Conservation (phyloP, 1,284 basidiomycete species). For the Rhodotorula sp. region DNA sequence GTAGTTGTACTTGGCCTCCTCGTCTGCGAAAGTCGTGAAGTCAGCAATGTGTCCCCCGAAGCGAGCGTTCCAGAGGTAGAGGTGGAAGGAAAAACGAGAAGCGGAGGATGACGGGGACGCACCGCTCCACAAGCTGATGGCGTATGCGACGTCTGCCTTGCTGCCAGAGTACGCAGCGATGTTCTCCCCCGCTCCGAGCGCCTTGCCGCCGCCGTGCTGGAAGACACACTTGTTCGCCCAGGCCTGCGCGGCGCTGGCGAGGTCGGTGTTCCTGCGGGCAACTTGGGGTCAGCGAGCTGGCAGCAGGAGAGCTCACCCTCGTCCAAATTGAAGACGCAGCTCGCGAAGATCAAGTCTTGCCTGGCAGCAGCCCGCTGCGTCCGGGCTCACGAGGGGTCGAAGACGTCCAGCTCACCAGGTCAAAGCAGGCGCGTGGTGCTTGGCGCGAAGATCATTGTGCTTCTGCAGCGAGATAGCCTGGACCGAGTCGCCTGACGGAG, state of each 20-base stretch:
- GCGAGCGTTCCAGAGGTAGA: neutral
- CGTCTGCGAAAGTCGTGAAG: neutral
- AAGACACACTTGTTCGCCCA: conserved; percentile 34
- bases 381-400: no score
- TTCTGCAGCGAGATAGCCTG: conserved; percentile 6
- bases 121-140: conserved; percentile 9
- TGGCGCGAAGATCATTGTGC: conserved; percentile 30
- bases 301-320: no score
- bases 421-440: conserved; percentile 14
- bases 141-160: neutral
- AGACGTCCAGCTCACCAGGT: conserved; percentile 15
- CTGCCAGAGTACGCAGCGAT: conserved; percentile 4
- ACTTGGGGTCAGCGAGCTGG: no score
- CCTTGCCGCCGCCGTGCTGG: conserved; percentile 16
- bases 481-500: neutral
- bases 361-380: no score
- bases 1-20: conserved; percentile 13
- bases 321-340: neutral
- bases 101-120: neutral
- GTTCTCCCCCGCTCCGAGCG: conserved; percentile 26
- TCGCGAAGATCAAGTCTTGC: no score
- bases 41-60: neutral
- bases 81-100: neutral
- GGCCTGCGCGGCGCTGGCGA: conserved; percentile 22
- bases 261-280: conserved; percentile 6